Base-by-base conservation (phyloP, 208 protist species). In the Acanthamoeba divionensis region DNA sequence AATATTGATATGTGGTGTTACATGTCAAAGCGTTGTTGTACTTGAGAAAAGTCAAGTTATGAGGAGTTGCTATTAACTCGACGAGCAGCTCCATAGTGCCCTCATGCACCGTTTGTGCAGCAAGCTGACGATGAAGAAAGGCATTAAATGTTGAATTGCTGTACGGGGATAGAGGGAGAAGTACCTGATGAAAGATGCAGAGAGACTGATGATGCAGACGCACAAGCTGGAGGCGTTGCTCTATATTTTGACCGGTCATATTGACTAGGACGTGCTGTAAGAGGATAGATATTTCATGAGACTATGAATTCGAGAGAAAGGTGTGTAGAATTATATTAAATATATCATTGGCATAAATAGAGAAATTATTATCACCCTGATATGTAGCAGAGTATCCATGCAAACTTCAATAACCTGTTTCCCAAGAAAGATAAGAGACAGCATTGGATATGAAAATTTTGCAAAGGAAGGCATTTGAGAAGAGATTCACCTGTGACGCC, bases 351-450 rank as follows among this genome's bases (percentile, higher is more conserved):
- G 36, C 36, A 41, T 41, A 41, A 41, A 41, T 6, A 41, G 36
- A 36, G 47, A 0, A 31, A 13, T 15, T 7, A 83, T n/a, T n/a
- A n/a, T n/a, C n/a, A n/a, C 47, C 24, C 60, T 87, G 55, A 67
- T 24, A 60, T 87, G 77, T 15, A 87, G 21, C 33, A 87, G 54
- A 1, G 77, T 87, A 38, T 87, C 77, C 77, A 87, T 87, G 33
- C 38, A 41, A 21, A 87, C 77, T 36, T 87, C 77, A 29, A 87
- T 67, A 24, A 82, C 71, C 36, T 41, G 5, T 41, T 41, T 41
- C 36, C 36, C 36, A n/a, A 41, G 36, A 41, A 41, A 41, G 36
- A 41, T 41, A 1, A 41, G 36, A 41, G 36, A 41, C 36, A 41
- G 36, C 36, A 41, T 6, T 6, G 5, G 5, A 41, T 5, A 41